Percentiles rank a stretch among this genome's conserved stretches.
These are phyloP conservation scores for Nevesoporus exiguus DNA, from an alignment of 768 basidiomycete species.

Conservation along the genomic window DNA sequence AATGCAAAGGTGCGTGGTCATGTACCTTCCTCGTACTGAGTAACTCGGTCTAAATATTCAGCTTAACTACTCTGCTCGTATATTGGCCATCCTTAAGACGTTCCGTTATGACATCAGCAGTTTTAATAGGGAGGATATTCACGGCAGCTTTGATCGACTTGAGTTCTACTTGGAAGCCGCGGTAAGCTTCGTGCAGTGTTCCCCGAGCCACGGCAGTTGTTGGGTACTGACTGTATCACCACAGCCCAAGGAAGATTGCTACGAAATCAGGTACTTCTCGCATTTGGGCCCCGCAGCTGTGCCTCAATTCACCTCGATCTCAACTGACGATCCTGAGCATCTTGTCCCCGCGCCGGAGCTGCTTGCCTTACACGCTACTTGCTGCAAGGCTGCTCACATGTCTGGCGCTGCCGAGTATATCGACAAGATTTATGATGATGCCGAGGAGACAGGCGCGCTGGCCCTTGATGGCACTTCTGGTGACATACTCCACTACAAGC, in stretches of 20 bases:
- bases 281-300: background rate
- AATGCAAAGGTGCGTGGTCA: background rate
- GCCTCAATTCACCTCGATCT: conserved; percentile 1
- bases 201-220: background rate
- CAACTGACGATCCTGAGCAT: background rate
- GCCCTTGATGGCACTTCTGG: conserved; percentile 1
- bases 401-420: conserved; percentile 22
- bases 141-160: conserved; percentile 2
- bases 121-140: conserved; percentile 1
- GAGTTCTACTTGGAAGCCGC: conserved; percentile 6
- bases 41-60: background rate
- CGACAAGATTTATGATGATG: conserved; percentile 10
- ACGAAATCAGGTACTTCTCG: conserved; percentile 1
- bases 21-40: background rate
- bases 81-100: conserved; percentile 2
- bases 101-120: conserved; percentile 2
- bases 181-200: background rate
- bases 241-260: background rate
- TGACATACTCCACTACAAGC: background rate
- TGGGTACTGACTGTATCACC: background rate
- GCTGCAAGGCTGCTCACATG: conserved; percentile 25
- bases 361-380: conserved; percentile 23
- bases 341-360: conserved; percentile 12
- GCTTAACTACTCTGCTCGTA: conserved; percentile 1
- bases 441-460: conserved; percentile 1